Evolutionary conservation across 371 early-diverging fungal species (phyloP).

Genomic region (Entomophthora muscae): DNA sequence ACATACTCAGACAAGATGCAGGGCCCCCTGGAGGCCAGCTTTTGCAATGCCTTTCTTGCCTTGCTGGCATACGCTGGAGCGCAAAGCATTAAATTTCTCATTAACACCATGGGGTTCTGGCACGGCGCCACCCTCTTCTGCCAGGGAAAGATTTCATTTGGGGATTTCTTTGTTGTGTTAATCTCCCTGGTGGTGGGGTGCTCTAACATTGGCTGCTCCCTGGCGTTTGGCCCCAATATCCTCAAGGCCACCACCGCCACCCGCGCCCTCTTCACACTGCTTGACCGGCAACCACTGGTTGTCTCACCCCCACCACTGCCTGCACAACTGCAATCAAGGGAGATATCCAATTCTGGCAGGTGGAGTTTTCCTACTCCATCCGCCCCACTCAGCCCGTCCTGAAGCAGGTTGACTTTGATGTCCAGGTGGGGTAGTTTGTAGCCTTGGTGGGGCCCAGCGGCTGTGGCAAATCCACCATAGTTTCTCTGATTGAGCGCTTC

Average conservation of each 20-base stretch:
- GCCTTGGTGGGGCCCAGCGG: slow-evolving; percentile 18
- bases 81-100: slow-evolving; percentile 35
- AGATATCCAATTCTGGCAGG: slow-evolving; percentile 30
- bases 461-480: slow-evolving; percentile 53
- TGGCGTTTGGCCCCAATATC: slow-evolving; percentile 9
- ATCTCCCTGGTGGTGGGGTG: slow-evolving; percentile 11
- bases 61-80: slow-evolving; percentile 39
- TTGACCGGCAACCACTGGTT: slow-evolving; percentile 35
- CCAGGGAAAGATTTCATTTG: slow-evolving; percentile 11
- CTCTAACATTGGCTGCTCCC: slow-evolving; percentile 8
- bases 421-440: slow-evolving; percentile 38
- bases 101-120: slow-evolving; percentile 36
- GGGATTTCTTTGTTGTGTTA: slow-evolving; percentile 11
- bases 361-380: slow-evolving; percentile 68
- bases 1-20: slow-evolving; percentile 30
- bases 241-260: slow-evolving; percentile 57
- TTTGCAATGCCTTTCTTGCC: slow-evolving; percentile 29
- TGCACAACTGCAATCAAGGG: slow-evolving; percentile 25
- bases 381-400: slow-evolving; percentile 61
- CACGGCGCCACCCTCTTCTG: slow-evolving; percentile 29
- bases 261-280: slow-evolving; percentile 33
- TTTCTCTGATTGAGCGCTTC: slow-evolving; percentile 45
- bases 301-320: slow-evolving; percentile 23
- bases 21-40: slow-evolving; percentile 36
- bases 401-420: slow-evolving; percentile 36